A percentile compares a stretch with the other conserved stretches of the same genome.
Conservation (phyloP, 306 rosid genomes). For the Rosa multiflora region DNA sequence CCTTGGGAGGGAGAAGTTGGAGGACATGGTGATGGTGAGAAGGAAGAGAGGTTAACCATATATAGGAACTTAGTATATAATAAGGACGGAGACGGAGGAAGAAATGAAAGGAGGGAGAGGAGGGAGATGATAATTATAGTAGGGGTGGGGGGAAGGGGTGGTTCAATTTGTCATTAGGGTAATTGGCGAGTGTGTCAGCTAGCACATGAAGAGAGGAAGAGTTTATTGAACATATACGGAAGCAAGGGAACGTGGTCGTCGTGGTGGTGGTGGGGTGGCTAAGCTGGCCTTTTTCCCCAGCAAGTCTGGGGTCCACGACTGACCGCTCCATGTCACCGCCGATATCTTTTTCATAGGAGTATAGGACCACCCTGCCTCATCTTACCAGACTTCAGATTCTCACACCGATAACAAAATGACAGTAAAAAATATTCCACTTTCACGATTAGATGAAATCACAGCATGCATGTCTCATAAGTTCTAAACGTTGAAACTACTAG, state of each 20-base stretch:
- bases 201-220: constrained; percentile 25
- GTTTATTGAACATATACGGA: neutral
- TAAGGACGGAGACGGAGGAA: neutral
- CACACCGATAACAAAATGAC: neutral
- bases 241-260: constrained; percentile 23
- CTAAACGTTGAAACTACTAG: neutral
- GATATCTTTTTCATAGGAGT: neutral
- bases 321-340: constrained; percentile 6
- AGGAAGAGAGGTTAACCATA: constrained; percentile 44
- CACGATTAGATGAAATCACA: neutral
- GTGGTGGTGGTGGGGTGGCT: constrained; percentile 1
- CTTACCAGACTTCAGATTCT: neutral
- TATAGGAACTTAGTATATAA: constrained; percentile 33
- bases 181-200: constrained; percentile 16
- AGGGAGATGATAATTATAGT: neutral
- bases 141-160: neutral
- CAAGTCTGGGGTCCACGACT: constrained; percentile 20
- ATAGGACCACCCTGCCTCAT: constrained; percentile 1
- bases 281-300: neutral
- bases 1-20: constrained; percentile 64
- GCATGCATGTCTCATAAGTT: constrained; percentile 4
- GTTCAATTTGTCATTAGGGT: neutral
- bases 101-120: neutral
- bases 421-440: neutral
- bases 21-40: constrained; percentile 53